Conservation (phyloP, 2,329 filamentous ascomycete genomes). For the Paracoccidioides lutzii region DNA sequence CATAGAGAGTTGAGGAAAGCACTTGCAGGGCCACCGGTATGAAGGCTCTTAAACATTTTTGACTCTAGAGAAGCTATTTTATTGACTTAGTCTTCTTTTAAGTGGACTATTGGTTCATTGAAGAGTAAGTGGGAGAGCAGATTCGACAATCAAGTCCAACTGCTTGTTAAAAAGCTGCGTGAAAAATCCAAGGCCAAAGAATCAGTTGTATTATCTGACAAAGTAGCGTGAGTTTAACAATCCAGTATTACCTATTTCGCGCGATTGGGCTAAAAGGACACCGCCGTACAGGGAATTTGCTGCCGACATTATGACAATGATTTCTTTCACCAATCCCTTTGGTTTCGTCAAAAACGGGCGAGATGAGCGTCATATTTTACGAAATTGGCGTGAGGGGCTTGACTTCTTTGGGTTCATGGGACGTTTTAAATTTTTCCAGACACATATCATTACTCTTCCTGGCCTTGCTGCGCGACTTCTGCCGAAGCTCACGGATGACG, state of each 20-base stretch:
- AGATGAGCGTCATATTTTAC: constrained; percentile 26
- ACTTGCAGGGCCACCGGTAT: constrained; percentile 15
- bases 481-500: constrained; percentile 18
- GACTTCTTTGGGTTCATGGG: constrained; percentile 26
- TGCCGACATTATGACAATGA: constrained; percentile 31
- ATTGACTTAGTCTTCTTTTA: not conserved
- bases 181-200: constrained; percentile 16
- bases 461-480: constrained; percentile 13
- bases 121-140: constrained; percentile 29
- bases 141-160: constrained; percentile 24
- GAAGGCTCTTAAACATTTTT: not conserved
- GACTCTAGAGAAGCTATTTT: not conserved
- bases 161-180: constrained; percentile 23
- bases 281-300: constrained; percentile 22
- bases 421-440: constrained; percentile 25
- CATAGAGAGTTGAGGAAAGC: constrained; percentile 27
- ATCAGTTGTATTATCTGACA: constrained; percentile 24
- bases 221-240: constrained; percentile 17
- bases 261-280: not conserved
- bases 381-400: constrained; percentile 26
- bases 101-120: constrained; percentile 27
- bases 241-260: not conserved
- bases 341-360: constrained; percentile 28
- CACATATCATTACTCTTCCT: constrained; percentile 19
- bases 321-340: constrained; percentile 27